Percentiles rank a stretch among this genome's conserved stretches.
Conservation (phyloP, 1,284 basidiomycete genomes). For the Rhizoctonia solani region DNA sequence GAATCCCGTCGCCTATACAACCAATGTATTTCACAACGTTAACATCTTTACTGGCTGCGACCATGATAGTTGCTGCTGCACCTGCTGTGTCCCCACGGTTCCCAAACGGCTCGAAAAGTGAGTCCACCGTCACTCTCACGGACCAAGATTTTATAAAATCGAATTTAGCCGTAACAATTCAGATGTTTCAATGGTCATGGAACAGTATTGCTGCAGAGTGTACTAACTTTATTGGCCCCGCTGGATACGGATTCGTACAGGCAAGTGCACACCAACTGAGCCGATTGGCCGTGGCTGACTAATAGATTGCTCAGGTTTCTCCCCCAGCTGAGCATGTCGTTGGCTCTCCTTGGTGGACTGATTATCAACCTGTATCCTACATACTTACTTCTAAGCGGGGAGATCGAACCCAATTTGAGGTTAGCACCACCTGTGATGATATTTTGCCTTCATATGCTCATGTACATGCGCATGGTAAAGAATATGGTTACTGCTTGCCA, state of each 20-base stretch:
- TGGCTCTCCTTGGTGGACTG: constrained; percentile 69
- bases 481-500: constrained; percentile 39
- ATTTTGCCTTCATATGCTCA: too few relatives aligned
- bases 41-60: too few relatives aligned
- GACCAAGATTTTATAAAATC: background rate
- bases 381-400: constrained; percentile 41
- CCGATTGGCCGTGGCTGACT: too few relatives aligned
- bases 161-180: constrained; percentile 33
- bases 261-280: constrained; percentile 43
- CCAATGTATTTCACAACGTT: too few relatives aligned
- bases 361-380: constrained; percentile 68
- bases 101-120: too few relatives aligned
- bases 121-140: too few relatives aligned
- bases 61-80: too few relatives aligned
- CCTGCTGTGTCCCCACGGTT: too few relatives aligned
- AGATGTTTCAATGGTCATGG: constrained; percentile 39
- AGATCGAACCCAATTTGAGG: constrained; percentile 43
- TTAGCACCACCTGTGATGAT: constrained; percentile 36
- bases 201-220: constrained; percentile 37
- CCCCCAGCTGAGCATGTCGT: constrained; percentile 40
- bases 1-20: too few relatives aligned
- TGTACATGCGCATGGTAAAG: too few relatives aligned
- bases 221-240: constrained; percentile 36
- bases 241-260: constrained; percentile 37
- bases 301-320: too few relatives aligned